These are phyloP conservation scores for Leptoxyphium fumago DNA, from an alignment of 2,329 filamentous ascomycete species.

Conservation along the genomic window DNA sequence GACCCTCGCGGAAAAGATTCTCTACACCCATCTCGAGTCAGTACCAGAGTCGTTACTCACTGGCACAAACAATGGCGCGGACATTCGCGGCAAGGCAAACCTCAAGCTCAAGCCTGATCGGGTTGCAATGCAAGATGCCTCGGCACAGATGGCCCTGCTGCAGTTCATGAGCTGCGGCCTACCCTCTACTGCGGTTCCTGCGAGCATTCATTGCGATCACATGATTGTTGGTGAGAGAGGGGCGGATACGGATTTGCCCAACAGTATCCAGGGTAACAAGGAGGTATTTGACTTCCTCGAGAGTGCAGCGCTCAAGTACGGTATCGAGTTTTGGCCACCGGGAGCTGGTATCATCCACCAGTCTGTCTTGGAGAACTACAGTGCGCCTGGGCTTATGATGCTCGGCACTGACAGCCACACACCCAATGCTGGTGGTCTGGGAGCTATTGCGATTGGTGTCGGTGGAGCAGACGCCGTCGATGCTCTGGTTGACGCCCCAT, in stretches of 20 bases:
- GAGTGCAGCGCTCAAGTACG: slow-evolving; percentile 78
- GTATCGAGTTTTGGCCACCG: slow-evolving; percentile 90
- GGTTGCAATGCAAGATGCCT: slow-evolving; percentile 98
- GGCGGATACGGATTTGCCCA: slow-evolving; percentile 68
- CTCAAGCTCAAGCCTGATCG: slow-evolving; percentile 94
- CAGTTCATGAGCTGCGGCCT: slow-evolving; percentile 98
- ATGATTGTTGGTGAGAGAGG: slow-evolving; percentile 93
- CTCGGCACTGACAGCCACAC: slow-evolving; percentile 95
- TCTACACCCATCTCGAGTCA: slow-evolving; percentile 88
- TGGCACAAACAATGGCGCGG: slow-evolving; percentile 67
- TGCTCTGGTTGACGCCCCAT: slow-evolving; percentile 86
- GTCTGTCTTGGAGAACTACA: slow-evolving; percentile 95
- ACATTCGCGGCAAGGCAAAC: slow-evolving; percentile 77
- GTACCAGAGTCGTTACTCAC: slow-evolving; percentile 75
- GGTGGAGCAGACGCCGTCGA: slow-evolving; percentile 96
- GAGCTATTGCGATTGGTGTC: slow-evolving; percentile 89
- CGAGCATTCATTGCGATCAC: slow-evolving; percentile 97
- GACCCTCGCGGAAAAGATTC: slow-evolving; percentile 92
- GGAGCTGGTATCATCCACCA: slow-evolving; percentile 95
- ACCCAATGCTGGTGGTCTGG: slow-evolving; percentile 89
- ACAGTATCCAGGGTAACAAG: slow-evolving; percentile 79
- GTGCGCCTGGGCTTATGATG: slow-evolving; percentile 96
- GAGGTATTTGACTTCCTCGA: slow-evolving; percentile 97
- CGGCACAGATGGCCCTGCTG: slow-evolving; percentile 91
- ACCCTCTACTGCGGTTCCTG: slow-evolving; percentile 77